Percentiles rank a stretch among this genome's conserved stretches.
phyloP scores from a whole-genome alignment of 768 basidiomycete genomes.

The Boletus insuetus region DNA sequence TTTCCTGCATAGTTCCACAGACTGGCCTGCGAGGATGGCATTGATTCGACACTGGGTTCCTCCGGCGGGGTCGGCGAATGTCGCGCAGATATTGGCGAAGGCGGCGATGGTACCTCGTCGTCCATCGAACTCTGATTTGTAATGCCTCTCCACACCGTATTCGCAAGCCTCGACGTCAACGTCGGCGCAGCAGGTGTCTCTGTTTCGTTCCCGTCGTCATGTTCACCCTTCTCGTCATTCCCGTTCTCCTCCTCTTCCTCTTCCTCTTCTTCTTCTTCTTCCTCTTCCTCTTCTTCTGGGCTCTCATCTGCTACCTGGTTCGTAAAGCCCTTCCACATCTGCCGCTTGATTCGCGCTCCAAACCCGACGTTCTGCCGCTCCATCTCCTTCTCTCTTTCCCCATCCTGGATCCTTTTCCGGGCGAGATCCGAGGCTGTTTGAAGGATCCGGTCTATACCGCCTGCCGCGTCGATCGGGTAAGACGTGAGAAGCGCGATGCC shows the following conservation, averaged over 20 bases:
- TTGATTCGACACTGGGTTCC: constrained; percentile 10
- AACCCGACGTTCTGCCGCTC: constrained; percentile 42
- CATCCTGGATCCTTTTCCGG: constrained; percentile 45
- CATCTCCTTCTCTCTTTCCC: constrained; percentile 21
- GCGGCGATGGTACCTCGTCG: constrained; percentile 43
- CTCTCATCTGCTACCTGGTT: constrained; percentile 43
- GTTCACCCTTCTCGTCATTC: constrained; percentile 23
- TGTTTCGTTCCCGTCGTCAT: constrained; percentile 45
- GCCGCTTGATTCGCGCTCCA: constrained; percentile 53
- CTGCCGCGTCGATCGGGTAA: constrained; percentile 63
- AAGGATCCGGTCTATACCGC: constrained; percentile 68
- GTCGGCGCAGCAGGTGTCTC: constrained; percentile 39
- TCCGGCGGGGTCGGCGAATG: constrained; percentile 27
- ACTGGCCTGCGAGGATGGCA: constrained; percentile 33
- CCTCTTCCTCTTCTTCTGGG: constrained; percentile 29
- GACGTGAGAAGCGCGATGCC: constrained; percentile 60
- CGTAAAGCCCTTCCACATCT: constrained; percentile 68
- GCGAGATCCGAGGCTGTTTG: constrained; percentile 65
- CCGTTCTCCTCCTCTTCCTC: constrained; percentile 32
- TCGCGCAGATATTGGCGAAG: constrained; percentile 31
- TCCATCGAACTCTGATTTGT: constrained; percentile 76
- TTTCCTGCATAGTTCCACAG: constrained; percentile 75
- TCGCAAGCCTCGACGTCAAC: constrained; percentile 53
- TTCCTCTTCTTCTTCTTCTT: constrained; percentile 39
- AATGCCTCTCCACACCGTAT: constrained; percentile 72